A percentile compares a stretch with the other conserved stretches of the same genome.
These are phyloP conservation scores for Kandelia obovata DNA, from an alignment of 345 rosid genomes.

Conservation along the genomic window DNA sequence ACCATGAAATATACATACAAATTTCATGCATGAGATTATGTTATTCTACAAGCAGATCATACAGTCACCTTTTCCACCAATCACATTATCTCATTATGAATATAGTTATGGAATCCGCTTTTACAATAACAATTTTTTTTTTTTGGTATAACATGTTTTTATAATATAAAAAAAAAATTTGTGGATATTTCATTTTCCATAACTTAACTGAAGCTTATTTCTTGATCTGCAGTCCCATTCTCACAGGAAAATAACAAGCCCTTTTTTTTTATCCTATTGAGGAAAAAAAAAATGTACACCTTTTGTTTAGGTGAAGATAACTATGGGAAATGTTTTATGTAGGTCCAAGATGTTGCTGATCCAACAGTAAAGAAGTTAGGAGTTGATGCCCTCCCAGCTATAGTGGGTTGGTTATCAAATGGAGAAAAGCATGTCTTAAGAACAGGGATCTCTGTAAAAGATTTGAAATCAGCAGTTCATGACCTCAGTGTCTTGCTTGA, in stretches of 20 bases:
- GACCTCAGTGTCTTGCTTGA: constrained; percentile 66
- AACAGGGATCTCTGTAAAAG: constrained; percentile 72
- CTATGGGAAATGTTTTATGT: constrained; percentile 1
- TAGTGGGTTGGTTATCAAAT: constrained; percentile 80
- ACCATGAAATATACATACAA: too few relatives aligned
- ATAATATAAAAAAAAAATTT: not conserved
- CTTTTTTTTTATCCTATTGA: not conserved
- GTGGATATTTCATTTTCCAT: too few relatives aligned
- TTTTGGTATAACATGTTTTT: too few relatives aligned
- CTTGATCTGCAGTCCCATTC: not conserved
- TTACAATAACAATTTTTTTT: too few relatives aligned
- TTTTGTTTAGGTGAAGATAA: not conserved
- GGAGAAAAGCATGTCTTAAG: constrained; percentile 69
- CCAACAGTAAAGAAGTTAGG: constrained; percentile 52
- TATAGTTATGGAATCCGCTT: too few relatives aligned
- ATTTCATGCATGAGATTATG: too few relatives aligned
- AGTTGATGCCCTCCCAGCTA: constrained; percentile 70
- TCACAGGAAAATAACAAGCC: not conserved
- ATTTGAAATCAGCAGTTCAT: constrained; percentile 57
- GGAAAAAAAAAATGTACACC: not conserved
- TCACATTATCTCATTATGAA: too few relatives aligned
- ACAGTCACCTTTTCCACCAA: too few relatives aligned
- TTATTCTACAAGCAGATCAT: too few relatives aligned
- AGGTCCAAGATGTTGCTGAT: constrained; percentile 69
- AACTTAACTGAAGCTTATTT: not conserved